These are phyloP conservation scores for Daldinia decipiens DNA, from an alignment of 495 filamentous ascomycete genomes.

Conservation along the genomic window DNA sequence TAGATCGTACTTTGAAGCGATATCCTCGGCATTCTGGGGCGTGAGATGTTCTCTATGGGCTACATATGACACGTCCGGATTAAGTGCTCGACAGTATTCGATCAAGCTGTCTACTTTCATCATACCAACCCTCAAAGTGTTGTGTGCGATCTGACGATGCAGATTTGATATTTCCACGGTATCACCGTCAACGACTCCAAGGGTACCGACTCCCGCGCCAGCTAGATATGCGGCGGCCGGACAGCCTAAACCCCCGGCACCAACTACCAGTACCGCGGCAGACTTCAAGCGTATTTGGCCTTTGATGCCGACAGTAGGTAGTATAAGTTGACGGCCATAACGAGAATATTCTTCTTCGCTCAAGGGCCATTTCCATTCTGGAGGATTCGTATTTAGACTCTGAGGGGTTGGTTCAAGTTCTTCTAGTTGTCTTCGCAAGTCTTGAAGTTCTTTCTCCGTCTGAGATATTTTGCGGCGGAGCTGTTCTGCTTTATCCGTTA, in stretches of 20 bases:
- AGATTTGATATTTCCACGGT: conserved; percentile 89
- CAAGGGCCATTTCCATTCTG: conserved; percentile 68
- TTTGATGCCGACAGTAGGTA: conserved; percentile 82
- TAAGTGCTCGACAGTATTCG: conserved; percentile 71
- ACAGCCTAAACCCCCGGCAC: conserved; percentile 90
- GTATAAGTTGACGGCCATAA: conserved; percentile 93
- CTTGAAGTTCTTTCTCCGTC: conserved; percentile 49
- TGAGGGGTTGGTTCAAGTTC: conserved; percentile 44
- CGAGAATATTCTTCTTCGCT: conserved; percentile 75
- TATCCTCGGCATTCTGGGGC: conserved; percentile 69
- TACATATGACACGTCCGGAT: conserved; percentile 72
- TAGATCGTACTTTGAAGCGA: conserved; percentile 77
- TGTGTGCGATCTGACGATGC: conserved; percentile 89
- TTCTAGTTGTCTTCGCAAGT: conserved; percentile 50
- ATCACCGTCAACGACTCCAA: conserved; percentile 90
- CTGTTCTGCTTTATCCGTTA: conserved; percentile 35
- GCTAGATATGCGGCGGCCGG: conserved; percentile 91
- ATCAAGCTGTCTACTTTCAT: conserved; percentile 84
- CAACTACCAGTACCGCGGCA: conserved; percentile 81
- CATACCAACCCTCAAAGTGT: conserved; percentile 73
- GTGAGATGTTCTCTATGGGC: conserved; percentile 69
- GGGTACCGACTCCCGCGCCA: conserved; percentile 82
- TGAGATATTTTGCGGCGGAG: conserved; percentile 48
- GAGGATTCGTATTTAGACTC: conserved; percentile 15
- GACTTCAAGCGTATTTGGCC: conserved; percentile 82